Evolutionary conservation across 2,329 filamentous ascomycete species (phyloP).

Genomic region (Penicillium sp.): DNA sequence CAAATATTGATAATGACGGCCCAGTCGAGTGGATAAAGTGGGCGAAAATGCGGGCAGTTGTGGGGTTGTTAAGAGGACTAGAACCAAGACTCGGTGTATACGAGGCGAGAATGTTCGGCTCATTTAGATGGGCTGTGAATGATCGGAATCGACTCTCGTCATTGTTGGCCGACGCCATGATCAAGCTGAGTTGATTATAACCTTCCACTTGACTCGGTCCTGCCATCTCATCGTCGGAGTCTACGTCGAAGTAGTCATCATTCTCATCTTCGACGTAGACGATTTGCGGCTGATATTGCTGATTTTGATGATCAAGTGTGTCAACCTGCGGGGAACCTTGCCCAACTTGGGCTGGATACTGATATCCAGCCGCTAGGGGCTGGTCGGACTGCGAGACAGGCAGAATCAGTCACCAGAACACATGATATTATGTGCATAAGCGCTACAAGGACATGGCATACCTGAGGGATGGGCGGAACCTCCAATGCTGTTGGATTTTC

Average conservation of each 20-base stretch:
- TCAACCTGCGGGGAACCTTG: constrained; percentile 4
- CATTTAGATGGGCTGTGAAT: constrained; percentile 44
- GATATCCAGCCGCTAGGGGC: constrained; percentile 6
- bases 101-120: constrained; percentile 51
- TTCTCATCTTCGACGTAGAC: constrained; percentile 48
- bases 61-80: constrained; percentile 71
- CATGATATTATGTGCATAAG: background rate
- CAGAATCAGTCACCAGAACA: background rate
- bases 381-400: constrained; percentile 1
- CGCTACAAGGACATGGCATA: background rate
- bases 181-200: constrained; percentile 38
- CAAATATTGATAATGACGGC: constrained; percentile 78
- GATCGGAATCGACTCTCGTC: constrained; percentile 46
- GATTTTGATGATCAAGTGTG: constrained; percentile 7
- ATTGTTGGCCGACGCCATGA: constrained; percentile 40
- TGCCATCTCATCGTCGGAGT: constrained; percentile 55
- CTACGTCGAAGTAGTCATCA: constrained; percentile 58
- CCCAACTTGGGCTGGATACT: constrained; percentile 7
- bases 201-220: constrained; percentile 32
- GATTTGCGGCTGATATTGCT: constrained; percentile 15
- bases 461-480: constrained; percentile 4
- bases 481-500: background rate
- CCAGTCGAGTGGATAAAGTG: constrained; percentile 89
- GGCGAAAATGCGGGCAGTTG: constrained; percentile 76
- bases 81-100: constrained; percentile 61